Base-by-base conservation (phyloP, 768 basidiomycete species). In the Amanita exitialis region DNA sequence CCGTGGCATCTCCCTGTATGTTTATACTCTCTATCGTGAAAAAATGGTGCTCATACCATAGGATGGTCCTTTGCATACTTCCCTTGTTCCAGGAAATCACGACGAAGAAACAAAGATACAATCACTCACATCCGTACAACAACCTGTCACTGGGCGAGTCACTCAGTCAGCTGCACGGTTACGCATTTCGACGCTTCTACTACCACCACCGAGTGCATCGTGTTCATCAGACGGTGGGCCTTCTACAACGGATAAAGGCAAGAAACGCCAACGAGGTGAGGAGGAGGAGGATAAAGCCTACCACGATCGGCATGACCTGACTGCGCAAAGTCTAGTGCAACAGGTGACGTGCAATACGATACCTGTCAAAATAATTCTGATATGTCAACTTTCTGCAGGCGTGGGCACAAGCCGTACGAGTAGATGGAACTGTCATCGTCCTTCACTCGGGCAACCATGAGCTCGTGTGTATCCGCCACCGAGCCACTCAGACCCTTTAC, bases 401-500 rank as follows among this genome's bases (percentile, higher is more conserved):
- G 15, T 58, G 58, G 58, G 46, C 57, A 30, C 53, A 58, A n/a
- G n/a, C n/a, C n/a, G n/a, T n/a, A n/a, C n/a, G n/a, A n/a, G n/a
- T n/a, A n/a, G n/a, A n/a, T n/a, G n/a, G n/a, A n/a, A n/a, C n/a
- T n/a, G n/a, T n/a, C n/a, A n/a, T n/a, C n/a, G n/a, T n/a, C n/a
- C n/a, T 58, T 15, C 47, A 56, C 16, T 56, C 49, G 15, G 57
- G 57, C 27, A 58, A 59, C 28, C 43, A 56, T 45, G n/a, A n/a
- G n/a, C n/a, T n/a, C n/a, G n/a, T n/a, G n/a, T n/a, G 54, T 12
- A 23, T 59, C n/a, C 57, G 58, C 34, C 54, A 59, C 49, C 57
- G 58, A 35, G 23, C 8, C 3, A 45, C 58, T 44, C 54, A 56
- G 27, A 59, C 57, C 3, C 57, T 59, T 2, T 59, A 54, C 23